Percentiles rank a stretch among this genome's conserved stretches.
These are phyloP conservation scores for Bipolaris zeicola DNA, from an alignment of 2,329 filamentous ascomycete genomes.

Conservation along the genomic window DNA sequence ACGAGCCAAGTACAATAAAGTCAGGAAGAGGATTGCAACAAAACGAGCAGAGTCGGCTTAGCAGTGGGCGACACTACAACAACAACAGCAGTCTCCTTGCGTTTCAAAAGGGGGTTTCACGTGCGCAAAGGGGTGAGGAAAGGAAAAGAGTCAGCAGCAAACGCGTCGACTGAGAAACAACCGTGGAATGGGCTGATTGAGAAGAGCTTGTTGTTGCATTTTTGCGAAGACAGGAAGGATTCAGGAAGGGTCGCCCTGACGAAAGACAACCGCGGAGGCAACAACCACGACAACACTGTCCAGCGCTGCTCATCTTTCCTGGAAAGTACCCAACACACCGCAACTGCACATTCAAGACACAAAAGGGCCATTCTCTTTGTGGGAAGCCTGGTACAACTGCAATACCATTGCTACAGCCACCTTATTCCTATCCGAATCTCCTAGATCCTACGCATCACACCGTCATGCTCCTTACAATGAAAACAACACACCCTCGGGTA, in stretches of 20 bases:
- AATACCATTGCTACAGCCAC: neutral
- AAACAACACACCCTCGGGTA: slow-evolving; percentile 5
- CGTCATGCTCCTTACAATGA: slow-evolving; percentile 16
- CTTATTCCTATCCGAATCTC: neutral
- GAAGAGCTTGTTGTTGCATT: neutral
- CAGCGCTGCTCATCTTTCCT: neutral
- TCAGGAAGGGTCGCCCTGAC: slow-evolving; percentile 3
- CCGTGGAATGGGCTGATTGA: neutral
- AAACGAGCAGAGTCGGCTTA: neutral
- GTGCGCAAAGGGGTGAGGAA: neutral
- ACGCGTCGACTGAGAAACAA: neutral
- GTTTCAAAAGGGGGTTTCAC: neutral
- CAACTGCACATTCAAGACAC: neutral
- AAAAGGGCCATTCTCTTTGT: neutral
- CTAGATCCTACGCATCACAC: neutral
- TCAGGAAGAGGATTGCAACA: neutral
- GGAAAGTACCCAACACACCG: neutral
- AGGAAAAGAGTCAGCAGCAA: neutral
- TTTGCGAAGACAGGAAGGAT: neutral
- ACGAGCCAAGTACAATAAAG: neutral
- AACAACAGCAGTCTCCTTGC: neutral
- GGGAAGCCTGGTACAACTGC: neutral
- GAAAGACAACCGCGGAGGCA: neutral
- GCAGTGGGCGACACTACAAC: neutral
- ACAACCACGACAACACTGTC: neutral